Conservation (phyloP, 75 land plant genomes). For the Picea glauca region DNA sequence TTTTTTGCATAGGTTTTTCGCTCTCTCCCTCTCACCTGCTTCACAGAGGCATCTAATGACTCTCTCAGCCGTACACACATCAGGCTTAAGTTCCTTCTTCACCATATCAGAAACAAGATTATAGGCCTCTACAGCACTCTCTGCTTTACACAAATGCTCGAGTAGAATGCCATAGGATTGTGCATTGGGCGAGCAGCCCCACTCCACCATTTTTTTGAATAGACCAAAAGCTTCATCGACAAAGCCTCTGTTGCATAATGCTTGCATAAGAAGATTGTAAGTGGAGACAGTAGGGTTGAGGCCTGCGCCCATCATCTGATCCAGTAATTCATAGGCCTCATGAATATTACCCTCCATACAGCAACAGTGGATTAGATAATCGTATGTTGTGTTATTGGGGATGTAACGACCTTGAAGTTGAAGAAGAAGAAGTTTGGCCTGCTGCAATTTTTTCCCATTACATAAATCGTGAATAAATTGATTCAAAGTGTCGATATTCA, state of each 20-base stretch:
- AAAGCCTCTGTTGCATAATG: background rate
- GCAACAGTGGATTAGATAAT: background rate
- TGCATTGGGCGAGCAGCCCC: background rate
- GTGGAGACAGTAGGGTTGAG: background rate
- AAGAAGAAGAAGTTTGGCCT: constrained; percentile 3
- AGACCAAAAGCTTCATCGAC: background rate
- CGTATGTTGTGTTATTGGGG: background rate
- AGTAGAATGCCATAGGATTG: background rate
- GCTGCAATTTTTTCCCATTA: background rate
- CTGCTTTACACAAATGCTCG: background rate
- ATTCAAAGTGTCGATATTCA: background rate
- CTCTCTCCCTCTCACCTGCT: constrained; percentile 3
- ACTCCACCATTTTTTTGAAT: background rate
- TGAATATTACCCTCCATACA: constrained; percentile 3
- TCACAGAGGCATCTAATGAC: background rate
- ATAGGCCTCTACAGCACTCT: constrained; percentile 3
- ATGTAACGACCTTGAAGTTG: background rate
- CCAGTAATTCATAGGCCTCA: background rate
- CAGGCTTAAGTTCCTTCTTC: background rate
- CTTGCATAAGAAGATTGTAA: background rate
- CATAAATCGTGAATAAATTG: background rate
- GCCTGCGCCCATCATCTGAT: constrained; percentile 5
- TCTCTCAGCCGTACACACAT: background rate
- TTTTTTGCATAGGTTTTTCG: background rate
- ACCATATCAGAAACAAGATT: constrained; percentile 5